Percentiles rank a stretch among this genome's conserved stretches.
phyloP scores from a whole-genome alignment of 495 filamentous ascomycete genomes.

The Lasiosphaeris hirsuta region DNA sequence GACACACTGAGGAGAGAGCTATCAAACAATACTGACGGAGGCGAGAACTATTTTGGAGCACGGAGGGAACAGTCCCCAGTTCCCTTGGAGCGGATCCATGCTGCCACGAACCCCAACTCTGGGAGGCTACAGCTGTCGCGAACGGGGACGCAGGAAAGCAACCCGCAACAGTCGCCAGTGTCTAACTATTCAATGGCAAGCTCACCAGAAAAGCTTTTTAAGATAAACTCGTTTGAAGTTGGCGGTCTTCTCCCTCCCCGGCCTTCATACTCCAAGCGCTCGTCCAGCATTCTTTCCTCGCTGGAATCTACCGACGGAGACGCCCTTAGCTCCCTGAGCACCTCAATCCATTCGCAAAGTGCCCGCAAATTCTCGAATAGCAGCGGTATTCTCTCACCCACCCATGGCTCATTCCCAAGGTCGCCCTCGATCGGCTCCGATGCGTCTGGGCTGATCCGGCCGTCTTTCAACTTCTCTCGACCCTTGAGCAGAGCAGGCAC shows the following conservation, averaged over 20 bases:
- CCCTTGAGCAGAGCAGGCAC: slow-evolving; percentile 77
- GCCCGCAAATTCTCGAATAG: slow-evolving; percentile 61
- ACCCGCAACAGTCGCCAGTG: slow-evolving; percentile 19
- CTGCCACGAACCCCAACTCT: neutral
- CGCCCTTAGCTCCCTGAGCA: slow-evolving; percentile 30
- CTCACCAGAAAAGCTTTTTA: slow-evolving; percentile 39
- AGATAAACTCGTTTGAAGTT: slow-evolving; percentile 40
- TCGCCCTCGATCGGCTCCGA: slow-evolving; percentile 85
- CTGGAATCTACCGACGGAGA: slow-evolving; percentile 40
- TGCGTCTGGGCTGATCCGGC: slow-evolving; percentile 60
- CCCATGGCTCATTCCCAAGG: slow-evolving; percentile 52
- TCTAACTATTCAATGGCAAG: slow-evolving; percentile 18
- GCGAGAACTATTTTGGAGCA: slow-evolving; percentile 35
- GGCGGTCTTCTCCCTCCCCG: slow-evolving; percentile 40
- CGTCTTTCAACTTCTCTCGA: slow-evolving; percentile 89
- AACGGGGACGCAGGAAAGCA: slow-evolving; percentile 20
- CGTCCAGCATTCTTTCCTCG: slow-evolving; percentile 47
- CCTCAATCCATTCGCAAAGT: slow-evolving; percentile 43
- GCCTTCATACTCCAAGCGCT: slow-evolving; percentile 43
- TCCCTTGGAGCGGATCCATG: slow-evolving; percentile 24
- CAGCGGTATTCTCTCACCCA: slow-evolving; percentile 60
- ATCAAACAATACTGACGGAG: slow-evolving; percentile 29
- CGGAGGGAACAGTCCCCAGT: slow-evolving; percentile 44
- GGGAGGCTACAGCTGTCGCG: slow-evolving; percentile 6
- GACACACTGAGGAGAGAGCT: slow-evolving; percentile 30